Evolutionary conservation across 306 rosid genomes (phyloP).

Genomic region (Cercis canadensis): DNA sequence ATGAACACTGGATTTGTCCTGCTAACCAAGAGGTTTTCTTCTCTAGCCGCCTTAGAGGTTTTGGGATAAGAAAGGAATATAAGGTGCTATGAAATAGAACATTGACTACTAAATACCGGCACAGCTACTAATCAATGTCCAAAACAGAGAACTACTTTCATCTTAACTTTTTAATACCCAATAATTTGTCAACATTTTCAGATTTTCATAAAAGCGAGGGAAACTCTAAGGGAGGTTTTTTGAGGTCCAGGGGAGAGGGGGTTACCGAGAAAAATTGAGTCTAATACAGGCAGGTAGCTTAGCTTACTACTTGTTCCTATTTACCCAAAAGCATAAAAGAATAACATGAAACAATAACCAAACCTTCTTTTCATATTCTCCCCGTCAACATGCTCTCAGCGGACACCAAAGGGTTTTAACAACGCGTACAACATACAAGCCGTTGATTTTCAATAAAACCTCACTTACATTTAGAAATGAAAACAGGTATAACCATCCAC

Average conservation of each 20-base stretch:
- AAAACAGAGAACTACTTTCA: background rate
- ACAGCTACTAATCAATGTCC: background rate
- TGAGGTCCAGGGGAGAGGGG: background rate
- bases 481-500: background rate
- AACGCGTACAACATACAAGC: background rate
- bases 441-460: conserved; percentile 13
- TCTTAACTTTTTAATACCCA: no score
- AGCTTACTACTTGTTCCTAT: background rate
- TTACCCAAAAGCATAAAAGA: background rate
- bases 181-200: no score
- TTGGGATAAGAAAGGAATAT: no score
- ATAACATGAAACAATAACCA: conserved; percentile 1
- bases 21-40: no score
- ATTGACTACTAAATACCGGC: background rate
- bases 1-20: no score
- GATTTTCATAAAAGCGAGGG: background rate
- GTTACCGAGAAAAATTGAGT: background rate
- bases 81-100: no score
- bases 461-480: background rate
- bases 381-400: background rate
- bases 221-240: background rate
- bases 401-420: conserved; percentile 1
- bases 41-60: no score
- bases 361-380: conserved; percentile 21
- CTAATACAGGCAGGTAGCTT: background rate